These are phyloP conservation scores for Cryptococcus sp. DNA, from an alignment of 1,284 basidiomycete genomes.

Conservation along the genomic window DNA sequence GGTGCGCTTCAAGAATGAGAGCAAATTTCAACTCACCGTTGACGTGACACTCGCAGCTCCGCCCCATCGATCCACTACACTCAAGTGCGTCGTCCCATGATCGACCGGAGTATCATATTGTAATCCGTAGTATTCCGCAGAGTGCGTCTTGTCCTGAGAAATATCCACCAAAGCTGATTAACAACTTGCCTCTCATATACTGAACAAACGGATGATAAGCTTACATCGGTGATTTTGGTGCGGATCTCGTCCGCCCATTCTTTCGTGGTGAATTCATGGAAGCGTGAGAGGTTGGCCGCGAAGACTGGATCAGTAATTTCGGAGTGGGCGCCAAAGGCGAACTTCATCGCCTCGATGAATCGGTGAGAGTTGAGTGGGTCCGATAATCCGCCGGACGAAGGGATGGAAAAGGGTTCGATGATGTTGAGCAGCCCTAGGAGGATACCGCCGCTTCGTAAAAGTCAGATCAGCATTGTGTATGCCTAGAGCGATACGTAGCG, in stretches of 20 bases:
- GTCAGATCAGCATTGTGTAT: neutral
- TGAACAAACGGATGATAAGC: slow-evolving; percentile 19
- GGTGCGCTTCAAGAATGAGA: neutral
- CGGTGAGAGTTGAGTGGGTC: slow-evolving; percentile 48
- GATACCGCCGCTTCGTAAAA: slow-evolving; percentile 34
- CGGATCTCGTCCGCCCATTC: slow-evolving; percentile 65
- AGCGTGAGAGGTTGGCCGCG: slow-evolving; percentile 56
- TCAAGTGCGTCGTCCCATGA: slow-evolving; percentile 89
- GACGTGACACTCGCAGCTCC: slow-evolving; percentile 83
- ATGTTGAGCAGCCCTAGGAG: slow-evolving; percentile 49
- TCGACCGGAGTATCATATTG: slow-evolving; percentile 73
- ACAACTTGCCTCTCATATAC: neutral
- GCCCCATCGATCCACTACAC: slow-evolving; percentile 75
- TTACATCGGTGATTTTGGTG: slow-evolving; percentile 74
- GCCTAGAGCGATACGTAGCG: neutral
- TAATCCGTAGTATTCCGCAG: slow-evolving; percentile 78
- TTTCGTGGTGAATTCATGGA: slow-evolving; percentile 71
- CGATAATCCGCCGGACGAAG: slow-evolving; percentile 30
- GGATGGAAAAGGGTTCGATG: slow-evolving; percentile 40
- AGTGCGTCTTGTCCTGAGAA: slow-evolving; percentile 71
- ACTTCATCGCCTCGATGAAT: slow-evolving; percentile 57
- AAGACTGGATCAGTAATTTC: slow-evolving; percentile 72
- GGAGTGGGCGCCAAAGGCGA: slow-evolving; percentile 60
- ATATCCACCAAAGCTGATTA: neutral
- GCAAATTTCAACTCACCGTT: slow-evolving; percentile 56